phyloP scores from a whole-genome alignment of 1,139 yeast genomes.

The Pichia sp. region DNA sequence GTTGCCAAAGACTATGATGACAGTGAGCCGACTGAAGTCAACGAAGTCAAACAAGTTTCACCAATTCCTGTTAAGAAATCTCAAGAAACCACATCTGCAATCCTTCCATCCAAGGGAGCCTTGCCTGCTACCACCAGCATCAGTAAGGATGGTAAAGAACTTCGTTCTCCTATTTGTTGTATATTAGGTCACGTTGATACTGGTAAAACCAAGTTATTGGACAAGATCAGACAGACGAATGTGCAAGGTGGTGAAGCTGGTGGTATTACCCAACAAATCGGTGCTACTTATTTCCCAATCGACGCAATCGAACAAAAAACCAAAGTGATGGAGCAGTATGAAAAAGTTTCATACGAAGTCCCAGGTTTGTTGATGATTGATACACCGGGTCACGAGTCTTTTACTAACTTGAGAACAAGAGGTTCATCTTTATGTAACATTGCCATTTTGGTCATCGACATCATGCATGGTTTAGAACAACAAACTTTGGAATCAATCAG shows the following conservation, averaged over 20 bases:
- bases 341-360: conserved; percentile 82
- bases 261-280: conserved; percentile 99
- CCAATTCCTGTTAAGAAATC: not conserved
- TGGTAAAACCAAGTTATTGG: conserved; percentile 95
- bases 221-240: conserved; percentile 95
- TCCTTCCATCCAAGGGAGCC: not conserved
- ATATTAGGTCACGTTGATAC: conserved; percentile 99
- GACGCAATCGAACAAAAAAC: conserved; percentile 90
- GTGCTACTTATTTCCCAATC: conserved; percentile 99
- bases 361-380: conserved; percentile 96
- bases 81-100: conserved; percentile 23
- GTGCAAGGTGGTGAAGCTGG: conserved; percentile 99
- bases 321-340: conserved; percentile 81
- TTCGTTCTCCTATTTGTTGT: conserved; percentile 99
- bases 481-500: conserved; percentile 94
- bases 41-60: conserved; percentile 10
- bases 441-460: conserved; percentile 96
- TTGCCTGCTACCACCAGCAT: conserved; percentile 26
- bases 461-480: conserved; percentile 98
- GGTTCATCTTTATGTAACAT: conserved; percentile 99
- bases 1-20: conserved; percentile 25
- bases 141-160: conserved; percentile 36
- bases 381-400: conserved; percentile 99
- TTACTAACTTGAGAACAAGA: conserved; percentile 94
- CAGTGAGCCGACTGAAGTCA: conserved; percentile 20